Base-by-base conservation (phyloP, 108 stramenopile species). In the Cyclotella distinguenda region DNA sequence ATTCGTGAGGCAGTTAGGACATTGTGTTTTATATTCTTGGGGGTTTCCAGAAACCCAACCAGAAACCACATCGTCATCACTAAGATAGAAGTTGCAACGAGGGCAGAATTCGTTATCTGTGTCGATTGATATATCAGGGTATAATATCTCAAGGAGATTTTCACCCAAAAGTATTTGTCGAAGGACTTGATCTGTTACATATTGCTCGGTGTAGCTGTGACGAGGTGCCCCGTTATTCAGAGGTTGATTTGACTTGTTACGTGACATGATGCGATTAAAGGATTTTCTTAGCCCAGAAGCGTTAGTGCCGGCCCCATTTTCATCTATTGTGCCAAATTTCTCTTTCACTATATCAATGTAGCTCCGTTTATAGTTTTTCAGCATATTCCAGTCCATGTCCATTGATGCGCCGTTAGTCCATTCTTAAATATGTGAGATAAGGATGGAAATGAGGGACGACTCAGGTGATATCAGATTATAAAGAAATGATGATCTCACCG, bases 321-420 rank as follows among this genome's bases (percentile, higher is more conserved):
- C 82, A 12, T 81, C 81, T 12, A 61, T 68, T 22, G 66, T 62
- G 4, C 74, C 69, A 18, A 91, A 44, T 38, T 78, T 84, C 35
- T 77, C 71, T 48, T 68, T 66, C 13, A 69, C 75, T 2, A 61
- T 73, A 55, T 86, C 90, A n/a, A 85, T 60, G 69, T 86, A 84
- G 13, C 87, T 78, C 15, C 85, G 82, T 51, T 86, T 89, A 19
- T 57, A 44, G 6, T 53, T 34, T 45, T 86, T 84, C 18, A 92
- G 81, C 39, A 72, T 87, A 58, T 89, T 92, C 90, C 90, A 92
- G 53, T 92, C 87, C 87, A 92, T 84, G 50, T 92, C 90, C 15
- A 89, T 77, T 26, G 86, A 81, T 10, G 90, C 84, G 54, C 87
- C 86, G 47, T 86, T 89, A n/a, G 90, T 87, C 90, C 90, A 92